Evolutionary conservation across 2,329 filamentous ascomycete genomes (phyloP).

Genomic region (Nigrospora oryzae): DNA sequence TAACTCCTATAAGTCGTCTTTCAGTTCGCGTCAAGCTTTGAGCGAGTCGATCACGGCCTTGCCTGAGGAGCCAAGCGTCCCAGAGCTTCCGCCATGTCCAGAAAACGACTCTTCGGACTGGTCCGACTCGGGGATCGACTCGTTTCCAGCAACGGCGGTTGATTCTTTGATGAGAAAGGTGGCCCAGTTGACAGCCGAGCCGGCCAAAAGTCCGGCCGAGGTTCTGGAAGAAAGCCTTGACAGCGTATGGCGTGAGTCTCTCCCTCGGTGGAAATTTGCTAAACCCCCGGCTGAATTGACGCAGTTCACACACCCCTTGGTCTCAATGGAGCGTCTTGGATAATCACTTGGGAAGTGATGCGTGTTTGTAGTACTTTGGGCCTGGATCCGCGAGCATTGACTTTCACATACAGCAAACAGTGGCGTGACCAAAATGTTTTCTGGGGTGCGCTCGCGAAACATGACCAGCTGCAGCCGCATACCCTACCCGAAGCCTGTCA

Average conservation of each 20-base stretch:
- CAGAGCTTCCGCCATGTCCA: no score
- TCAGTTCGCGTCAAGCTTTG: slow-evolving; percentile 14
- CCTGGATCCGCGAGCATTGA: slow-evolving; percentile 26
- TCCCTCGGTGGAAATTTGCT: background rate
- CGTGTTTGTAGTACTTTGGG: slow-evolving; percentile 37
- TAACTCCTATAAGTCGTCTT: slow-evolving; percentile 13
- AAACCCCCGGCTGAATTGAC: slow-evolving; percentile 1
- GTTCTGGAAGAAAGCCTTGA: slow-evolving; percentile 13
- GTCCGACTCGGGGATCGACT: no score
- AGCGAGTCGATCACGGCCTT: slow-evolving; percentile 9
- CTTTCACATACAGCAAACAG: slow-evolving; percentile 24
- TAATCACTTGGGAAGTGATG: slow-evolving; percentile 43
- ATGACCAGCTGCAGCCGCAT: slow-evolving; percentile 33
- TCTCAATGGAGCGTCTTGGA: slow-evolving; percentile 35
- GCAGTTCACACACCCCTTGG: slow-evolving; percentile 24
- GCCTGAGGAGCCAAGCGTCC: background rate
- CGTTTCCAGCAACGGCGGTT: no score
- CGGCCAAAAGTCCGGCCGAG: no score
- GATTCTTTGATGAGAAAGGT: no score
- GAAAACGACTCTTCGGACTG: no score
- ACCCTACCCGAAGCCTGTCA: slow-evolving; percentile 38
- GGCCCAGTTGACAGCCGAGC: no score
- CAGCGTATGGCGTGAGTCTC: slow-evolving; percentile 19
- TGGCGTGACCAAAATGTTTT: slow-evolving; percentile 37
- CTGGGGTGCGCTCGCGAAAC: slow-evolving; percentile 27